Evolutionary conservation across 108 stramenopile species (phyloP).

Genomic region (Nitzschia palea): DNA sequence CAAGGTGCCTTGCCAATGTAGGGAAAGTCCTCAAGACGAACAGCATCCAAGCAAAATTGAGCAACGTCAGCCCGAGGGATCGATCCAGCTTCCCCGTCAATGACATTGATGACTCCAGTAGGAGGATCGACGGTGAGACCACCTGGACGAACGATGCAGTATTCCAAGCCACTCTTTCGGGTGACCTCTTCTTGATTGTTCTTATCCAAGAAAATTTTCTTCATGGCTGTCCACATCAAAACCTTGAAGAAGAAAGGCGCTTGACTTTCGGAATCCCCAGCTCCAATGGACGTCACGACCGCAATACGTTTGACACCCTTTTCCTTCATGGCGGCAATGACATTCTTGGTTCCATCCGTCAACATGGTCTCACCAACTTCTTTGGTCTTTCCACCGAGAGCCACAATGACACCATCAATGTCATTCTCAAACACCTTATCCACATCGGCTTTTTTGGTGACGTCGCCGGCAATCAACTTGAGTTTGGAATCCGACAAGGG

Average conservation of each 20-base stretch:
- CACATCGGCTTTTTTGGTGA: constrained; percentile 82
- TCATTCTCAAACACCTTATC: constrained; percentile 84
- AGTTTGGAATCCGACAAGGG: constrained; percentile 66
- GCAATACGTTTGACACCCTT: constrained; percentile 89
- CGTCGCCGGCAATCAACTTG: constrained; percentile 83
- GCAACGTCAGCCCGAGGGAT: constrained; percentile 97
- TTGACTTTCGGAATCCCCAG: constrained; percentile 94
- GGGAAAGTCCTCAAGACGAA: constrained; percentile 86
- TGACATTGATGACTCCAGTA: constrained; percentile 97
- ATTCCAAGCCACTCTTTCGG: constrained; percentile 82
- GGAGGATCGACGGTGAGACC: constrained; percentile 94
- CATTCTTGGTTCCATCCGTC: constrained; percentile 88
- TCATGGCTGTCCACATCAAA: constrained; percentile 97
- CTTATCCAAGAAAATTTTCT: constrained; percentile 96
- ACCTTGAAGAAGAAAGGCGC: constrained; percentile 93
- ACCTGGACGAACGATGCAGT: constrained; percentile 95
- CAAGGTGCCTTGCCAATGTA: constrained; percentile 93
- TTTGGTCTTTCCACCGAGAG: constrained; percentile 94
- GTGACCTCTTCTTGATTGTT: constrained; percentile 95
- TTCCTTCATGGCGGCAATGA: constrained; percentile 93
- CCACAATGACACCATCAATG: constrained; percentile 92
- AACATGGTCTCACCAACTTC: constrained; percentile 96
- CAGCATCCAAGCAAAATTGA: constrained; percentile 92
- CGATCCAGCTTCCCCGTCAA: constrained; percentile 94
- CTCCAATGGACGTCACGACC: constrained; percentile 96